A percentile compares a stretch with the other conserved stretches of the same genome.
These are phyloP conservation scores for Phaffomyces antillensis DNA, from an alignment of 805 yeast genomes.

Conservation along the genomic window DNA sequence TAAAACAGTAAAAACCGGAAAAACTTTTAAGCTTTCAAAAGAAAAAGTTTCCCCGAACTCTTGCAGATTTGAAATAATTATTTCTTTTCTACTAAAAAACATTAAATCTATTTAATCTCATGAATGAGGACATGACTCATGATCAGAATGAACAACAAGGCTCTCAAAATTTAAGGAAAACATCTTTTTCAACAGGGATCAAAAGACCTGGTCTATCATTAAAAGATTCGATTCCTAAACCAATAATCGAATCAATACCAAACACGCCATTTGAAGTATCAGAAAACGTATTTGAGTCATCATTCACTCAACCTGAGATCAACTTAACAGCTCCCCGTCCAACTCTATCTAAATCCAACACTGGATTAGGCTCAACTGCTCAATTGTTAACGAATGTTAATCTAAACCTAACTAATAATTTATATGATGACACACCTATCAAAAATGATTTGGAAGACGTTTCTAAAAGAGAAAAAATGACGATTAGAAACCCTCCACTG, in stretches of 20 bases:
- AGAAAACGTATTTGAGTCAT: background rate
- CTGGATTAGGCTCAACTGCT: constrained; percentile 10
- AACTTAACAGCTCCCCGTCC: background rate
- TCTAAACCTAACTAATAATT: background rate
- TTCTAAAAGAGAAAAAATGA: constrained; percentile 22
- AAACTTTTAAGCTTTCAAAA: background rate
- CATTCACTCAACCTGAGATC: background rate
- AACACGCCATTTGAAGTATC: constrained; percentile 31
- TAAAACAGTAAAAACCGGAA: background rate
- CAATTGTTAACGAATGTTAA: background rate
- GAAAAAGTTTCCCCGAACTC: background rate
- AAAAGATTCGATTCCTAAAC: constrained; percentile 23
- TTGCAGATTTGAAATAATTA: background rate
- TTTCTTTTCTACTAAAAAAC: background rate
- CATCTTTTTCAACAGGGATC: constrained; percentile 2
- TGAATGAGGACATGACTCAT: background rate
- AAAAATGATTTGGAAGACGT: constrained; percentile 2
- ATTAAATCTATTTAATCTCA: no score
- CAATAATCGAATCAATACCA: constrained; percentile 35
- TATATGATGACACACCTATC: background rate
- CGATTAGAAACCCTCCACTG: constrained; percentile 34
- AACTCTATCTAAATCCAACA: constrained; percentile 1
- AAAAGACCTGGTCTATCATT: constrained; percentile 9
- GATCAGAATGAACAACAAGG: background rate
- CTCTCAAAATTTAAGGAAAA: constrained; percentile 3